Conservation (phyloP, 2,329 filamentous ascomycete species). For the Harringtonia lauricola region DNA sequence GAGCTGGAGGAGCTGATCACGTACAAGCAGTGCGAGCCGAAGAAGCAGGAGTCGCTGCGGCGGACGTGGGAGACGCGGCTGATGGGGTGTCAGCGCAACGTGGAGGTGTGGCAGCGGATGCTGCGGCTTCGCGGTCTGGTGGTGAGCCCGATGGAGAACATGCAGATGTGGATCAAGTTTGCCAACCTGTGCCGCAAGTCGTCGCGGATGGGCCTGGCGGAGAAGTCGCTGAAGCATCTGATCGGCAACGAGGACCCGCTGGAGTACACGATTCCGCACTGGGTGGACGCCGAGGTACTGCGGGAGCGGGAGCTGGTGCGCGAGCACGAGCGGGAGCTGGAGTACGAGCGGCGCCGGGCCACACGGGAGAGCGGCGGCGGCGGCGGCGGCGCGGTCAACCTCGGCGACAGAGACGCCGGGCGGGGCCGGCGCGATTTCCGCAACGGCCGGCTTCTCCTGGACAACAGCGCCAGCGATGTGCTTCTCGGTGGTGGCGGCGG, state of each 20-base stretch:
- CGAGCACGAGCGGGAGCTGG: slow-evolving; percentile 8
- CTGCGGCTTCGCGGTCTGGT: slow-evolving; percentile 88
- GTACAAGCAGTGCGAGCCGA: slow-evolving; percentile 89
- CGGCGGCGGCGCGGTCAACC: not conserved
- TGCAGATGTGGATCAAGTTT: slow-evolving; percentile 99
- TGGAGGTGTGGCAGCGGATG: slow-evolving; percentile 98
- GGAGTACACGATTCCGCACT: slow-evolving; percentile 49
- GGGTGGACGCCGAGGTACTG: slow-evolving; percentile 27
- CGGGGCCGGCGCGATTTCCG: slow-evolving; percentile 8
- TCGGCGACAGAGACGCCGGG: not conserved
- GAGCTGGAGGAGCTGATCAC: slow-evolving; percentile 96
- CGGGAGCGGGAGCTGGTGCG: slow-evolving; percentile 11
- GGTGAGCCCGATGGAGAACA: slow-evolving; percentile 82
- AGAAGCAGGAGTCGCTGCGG: slow-evolving; percentile 84
- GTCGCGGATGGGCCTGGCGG: slow-evolving; percentile 83
- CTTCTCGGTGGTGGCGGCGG: not conserved
- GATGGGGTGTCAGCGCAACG: slow-evolving; percentile 90
- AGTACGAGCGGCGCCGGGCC: slow-evolving; percentile 7
- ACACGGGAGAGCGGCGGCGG: slow-evolving; percentile 5
- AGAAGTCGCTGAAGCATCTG: slow-evolving; percentile 89
- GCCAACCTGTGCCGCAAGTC: slow-evolving; percentile 97
- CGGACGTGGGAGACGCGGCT: slow-evolving; percentile 92
- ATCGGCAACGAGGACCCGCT: slow-evolving; percentile 60
- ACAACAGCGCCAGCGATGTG: slow-evolving; percentile 4
- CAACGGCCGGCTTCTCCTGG: slow-evolving; percentile 9